Conservation (phyloP, 148 eudicot species). For the Beta vulgaris region DNA sequence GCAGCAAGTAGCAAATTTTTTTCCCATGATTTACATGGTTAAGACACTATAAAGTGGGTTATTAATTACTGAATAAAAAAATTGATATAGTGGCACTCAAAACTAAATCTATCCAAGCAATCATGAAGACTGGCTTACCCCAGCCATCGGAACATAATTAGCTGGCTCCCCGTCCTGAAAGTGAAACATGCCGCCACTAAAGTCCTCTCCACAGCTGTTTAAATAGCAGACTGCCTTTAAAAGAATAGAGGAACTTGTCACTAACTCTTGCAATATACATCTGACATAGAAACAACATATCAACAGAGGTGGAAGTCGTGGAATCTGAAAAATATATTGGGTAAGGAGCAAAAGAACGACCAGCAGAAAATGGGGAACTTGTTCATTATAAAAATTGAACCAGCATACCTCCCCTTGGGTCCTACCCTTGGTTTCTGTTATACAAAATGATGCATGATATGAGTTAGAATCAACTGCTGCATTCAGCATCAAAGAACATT, state of each 20-base stretch:
- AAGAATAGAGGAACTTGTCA: constrained; percentile 18
- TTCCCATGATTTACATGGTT: not conserved
- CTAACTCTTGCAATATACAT: constrained; percentile 10
- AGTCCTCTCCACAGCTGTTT: constrained; percentile 66
- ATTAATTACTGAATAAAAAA: not conserved
- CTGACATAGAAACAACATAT: not conserved
- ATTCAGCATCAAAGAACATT: not conserved
- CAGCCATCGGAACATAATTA: constrained; percentile 67
- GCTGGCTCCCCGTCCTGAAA: constrained; percentile 83
- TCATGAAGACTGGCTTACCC: constrained; percentile 51
- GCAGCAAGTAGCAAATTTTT: not conserved
- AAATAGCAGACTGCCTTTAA: constrained; percentile 89
- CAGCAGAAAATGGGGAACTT: not conserved
- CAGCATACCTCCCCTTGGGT: not conserved
- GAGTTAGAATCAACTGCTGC: not conserved
- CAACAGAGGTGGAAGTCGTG: not conserved
- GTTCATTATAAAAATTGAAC: not conserved
- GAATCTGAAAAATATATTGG: not conserved
- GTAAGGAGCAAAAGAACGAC: not conserved
- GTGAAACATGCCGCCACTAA: constrained; percentile 83
- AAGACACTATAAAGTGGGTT: not conserved
- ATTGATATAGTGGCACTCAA: not conserved
- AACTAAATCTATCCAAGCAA: not conserved
- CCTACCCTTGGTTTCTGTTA: not conserved
- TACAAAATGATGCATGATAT: not conserved